Percentiles rank a stretch among this genome's conserved stretches.
Evolutionary conservation across 805 yeast species (phyloP).

Genomic region (Wickerhamomyces xylosicus): DNA sequence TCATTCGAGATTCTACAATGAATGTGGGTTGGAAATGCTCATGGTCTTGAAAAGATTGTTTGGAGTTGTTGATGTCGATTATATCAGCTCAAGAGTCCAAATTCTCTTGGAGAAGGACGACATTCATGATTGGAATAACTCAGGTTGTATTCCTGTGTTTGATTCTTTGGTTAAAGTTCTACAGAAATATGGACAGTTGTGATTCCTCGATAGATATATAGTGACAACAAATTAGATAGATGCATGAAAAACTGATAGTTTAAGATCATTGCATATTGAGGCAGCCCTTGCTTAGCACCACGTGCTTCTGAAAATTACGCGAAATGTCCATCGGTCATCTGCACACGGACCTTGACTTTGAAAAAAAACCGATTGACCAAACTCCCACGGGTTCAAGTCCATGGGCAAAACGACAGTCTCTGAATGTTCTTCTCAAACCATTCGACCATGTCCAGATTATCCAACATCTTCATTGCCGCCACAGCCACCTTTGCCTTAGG

Average conservation of each 20-base stretch:
- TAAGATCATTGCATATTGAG: too few species aligned
- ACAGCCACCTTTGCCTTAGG: slow-evolving; percentile 44
- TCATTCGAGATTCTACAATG: slow-evolving; percentile 57
- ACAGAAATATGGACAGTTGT: not conserved
- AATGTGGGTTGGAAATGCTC: slow-evolving; percentile 32
- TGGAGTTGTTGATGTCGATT: slow-evolving; percentile 23
- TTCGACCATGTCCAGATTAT: slow-evolving; percentile 19
- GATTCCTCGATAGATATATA: too few species aligned
- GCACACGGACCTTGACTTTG: too few species aligned
- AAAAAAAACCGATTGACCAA: too few species aligned
- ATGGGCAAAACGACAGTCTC: too few species aligned
- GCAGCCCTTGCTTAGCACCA: too few species aligned
- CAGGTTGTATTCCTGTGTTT: slow-evolving; percentile 20
- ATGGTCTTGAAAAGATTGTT: slow-evolving; percentile 35
- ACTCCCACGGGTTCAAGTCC: too few species aligned
- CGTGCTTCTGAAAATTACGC: too few species aligned
- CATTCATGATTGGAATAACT: slow-evolving; percentile 10
- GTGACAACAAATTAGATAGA: too few species aligned
- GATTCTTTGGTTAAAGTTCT: slow-evolving; percentile 11
- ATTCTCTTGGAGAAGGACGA: slow-evolving; percentile 20
- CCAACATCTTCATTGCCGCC: slow-evolving; percentile 22
- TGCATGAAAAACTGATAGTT: too few species aligned
- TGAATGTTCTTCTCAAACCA: too few species aligned
- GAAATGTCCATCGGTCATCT: too few species aligned
- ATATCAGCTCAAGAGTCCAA: slow-evolving; percentile 19